Base-by-base conservation (phyloP, 1,284 basidiomycete species). In the Fomitopsis pinicola region DNA sequence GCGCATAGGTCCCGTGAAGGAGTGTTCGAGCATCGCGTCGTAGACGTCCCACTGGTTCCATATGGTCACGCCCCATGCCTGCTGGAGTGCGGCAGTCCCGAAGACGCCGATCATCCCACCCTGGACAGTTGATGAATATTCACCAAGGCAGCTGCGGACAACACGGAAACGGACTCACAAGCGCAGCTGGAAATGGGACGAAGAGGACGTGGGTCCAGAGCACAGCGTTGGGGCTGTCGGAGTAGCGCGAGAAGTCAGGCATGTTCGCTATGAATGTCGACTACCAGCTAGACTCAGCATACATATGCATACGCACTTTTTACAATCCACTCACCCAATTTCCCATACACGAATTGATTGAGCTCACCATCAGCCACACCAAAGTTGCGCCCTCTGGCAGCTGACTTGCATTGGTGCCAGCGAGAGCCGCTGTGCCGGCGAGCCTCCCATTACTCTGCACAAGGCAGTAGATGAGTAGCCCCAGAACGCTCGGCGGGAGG, bases 341-440 rank as follows among this genome's bases (percentile, higher is more conserved):
- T 0, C 75, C 75, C 59, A 77, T 73, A 17, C 75, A 75, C 8
- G 76, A 74, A 60, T 77, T 77, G 64, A 80, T 67, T 0, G 76
- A 73, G 28, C 70, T 66, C n/a, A 82, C 68, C 68, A 75, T 76
- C n/a, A 78, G 77, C 79, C 78, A 81, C 5, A 69, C 73, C 33
- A 72, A 64, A 0, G 64, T 66, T 4, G 68, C 61, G 5, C 76
- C 72, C 8, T 63, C 63, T 0, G 67, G 66, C 8, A 72, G 50
- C 7, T 54, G 35, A 26, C 42, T 46, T 15, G 65, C 65, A 1
- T 67, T 55, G 61, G 73, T 71, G 1, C 77, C 75, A n/a, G 74
- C 71, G 35, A 80, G 73, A 4, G 71, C 75, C 6, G 45, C 48
- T 40, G 62, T 61, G 0, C 63, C 58, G 9, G 65, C 68, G 6